Evolutionary conservation across 83 land plant species (phyloP).

Genomic region (Picea mariana): DNA sequence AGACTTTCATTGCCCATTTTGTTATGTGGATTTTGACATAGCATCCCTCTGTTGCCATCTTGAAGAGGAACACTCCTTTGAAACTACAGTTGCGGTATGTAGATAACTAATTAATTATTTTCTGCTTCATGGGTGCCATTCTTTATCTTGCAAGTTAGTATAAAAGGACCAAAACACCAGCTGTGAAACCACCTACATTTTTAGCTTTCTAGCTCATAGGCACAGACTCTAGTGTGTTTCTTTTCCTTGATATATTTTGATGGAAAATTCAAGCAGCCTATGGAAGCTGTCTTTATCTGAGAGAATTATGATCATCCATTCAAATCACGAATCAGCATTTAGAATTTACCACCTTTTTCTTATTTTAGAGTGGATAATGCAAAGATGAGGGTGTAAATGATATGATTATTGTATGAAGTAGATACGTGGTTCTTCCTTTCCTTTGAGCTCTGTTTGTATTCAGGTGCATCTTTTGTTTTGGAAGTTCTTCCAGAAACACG

Average conservation of each 20-base stretch:
- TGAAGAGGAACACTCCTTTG: slow-evolving; percentile 52
- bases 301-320: too few species aligned
- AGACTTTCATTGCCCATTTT: slow-evolving; percentile 54
- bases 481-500: background rate
- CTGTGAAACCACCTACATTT: background rate
- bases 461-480: too few species aligned
- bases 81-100: slow-evolving; percentile 41
- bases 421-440: background rate
- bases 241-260: background rate
- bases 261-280: background rate
- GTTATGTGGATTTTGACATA: slow-evolving; percentile 47
- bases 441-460: background rate
- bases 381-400: background rate
- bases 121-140: background rate
- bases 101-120: background rate
- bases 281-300: too few species aligned
- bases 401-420: background rate
- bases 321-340: too few species aligned
- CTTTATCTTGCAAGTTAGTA: background rate
- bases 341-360: background rate
- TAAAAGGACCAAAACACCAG: background rate
- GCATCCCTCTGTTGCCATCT: slow-evolving; percentile 39
- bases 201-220: background rate
- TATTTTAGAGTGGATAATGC: background rate
- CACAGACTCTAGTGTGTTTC: background rate